Conservation (phyloP, 2,329 filamentous ascomycete genomes). For the Talaromyces islandicus region DNA sequence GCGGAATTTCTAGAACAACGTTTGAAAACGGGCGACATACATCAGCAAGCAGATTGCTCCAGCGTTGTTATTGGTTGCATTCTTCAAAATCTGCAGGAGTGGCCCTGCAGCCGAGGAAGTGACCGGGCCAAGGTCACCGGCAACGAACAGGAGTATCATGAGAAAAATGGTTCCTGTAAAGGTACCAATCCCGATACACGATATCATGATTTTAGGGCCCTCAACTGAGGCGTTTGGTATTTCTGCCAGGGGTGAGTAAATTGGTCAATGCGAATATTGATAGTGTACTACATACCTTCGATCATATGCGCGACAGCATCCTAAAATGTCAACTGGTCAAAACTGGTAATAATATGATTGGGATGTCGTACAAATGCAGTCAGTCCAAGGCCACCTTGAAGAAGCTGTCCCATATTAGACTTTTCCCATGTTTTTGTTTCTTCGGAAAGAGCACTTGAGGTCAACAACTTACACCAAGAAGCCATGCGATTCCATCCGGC, state of each 20-base stretch:
- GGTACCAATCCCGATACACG: slow-evolving; percentile 57
- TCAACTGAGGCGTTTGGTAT: slow-evolving; percentile 43
- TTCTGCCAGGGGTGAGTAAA: slow-evolving; percentile 17
- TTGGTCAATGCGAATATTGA: neutral
- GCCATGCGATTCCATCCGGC: neutral
- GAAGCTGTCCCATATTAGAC: neutral
- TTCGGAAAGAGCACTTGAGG: neutral
- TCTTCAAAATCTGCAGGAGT: slow-evolving; percentile 56
- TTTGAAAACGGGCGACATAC: slow-evolving; percentile 18
- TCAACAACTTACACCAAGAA: neutral
- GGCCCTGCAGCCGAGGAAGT: slow-evolving; percentile 53
- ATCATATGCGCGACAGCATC: neutral
- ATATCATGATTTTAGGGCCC: slow-evolving; percentile 61
- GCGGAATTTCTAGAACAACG: neutral
- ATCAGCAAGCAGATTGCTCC: slow-evolving; percentile 60
- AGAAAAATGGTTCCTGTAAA: slow-evolving; percentile 59
- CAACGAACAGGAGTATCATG: slow-evolving; percentile 57
- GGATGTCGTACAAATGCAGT: neutral
- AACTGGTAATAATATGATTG: neutral
- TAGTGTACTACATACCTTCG: neutral
- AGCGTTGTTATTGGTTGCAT: slow-evolving; percentile 56
- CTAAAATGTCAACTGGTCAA: neutral
- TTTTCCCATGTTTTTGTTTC: too few species aligned
- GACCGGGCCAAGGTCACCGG: slow-evolving; percentile 52
- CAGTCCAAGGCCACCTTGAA: neutral